Conservation (phyloP, 1,284 basidiomycete genomes). For the Rhodofomes roseus region DNA sequence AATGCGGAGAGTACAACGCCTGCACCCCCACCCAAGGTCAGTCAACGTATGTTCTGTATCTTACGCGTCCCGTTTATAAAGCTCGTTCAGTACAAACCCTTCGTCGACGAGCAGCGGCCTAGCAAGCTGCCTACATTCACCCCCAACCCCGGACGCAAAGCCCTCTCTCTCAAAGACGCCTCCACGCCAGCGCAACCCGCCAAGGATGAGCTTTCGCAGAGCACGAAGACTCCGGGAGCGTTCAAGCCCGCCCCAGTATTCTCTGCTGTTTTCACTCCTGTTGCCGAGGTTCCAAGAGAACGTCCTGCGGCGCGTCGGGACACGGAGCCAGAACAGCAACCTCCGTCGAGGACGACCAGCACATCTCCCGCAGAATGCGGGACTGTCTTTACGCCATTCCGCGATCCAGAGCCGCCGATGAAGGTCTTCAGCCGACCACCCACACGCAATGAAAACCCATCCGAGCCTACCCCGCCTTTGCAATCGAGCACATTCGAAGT, state of each 20-base stretch:
- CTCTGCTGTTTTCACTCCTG: conserved; percentile 61
- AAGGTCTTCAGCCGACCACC: conserved; percentile 71
- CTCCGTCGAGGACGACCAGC: conserved; percentile 33
- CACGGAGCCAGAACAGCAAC: conserved; percentile 43
- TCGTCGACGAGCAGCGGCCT: conserved; percentile 24
- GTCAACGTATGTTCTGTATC: neutral
- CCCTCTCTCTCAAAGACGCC: conserved; percentile 34
- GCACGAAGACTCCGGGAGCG: conserved; percentile 14
- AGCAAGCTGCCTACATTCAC: conserved; percentile 23
- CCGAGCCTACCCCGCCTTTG: conserved; percentile 17
- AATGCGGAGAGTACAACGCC: conserved; percentile 45
- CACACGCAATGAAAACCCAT: conserved; percentile 36
- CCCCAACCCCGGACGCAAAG: conserved; percentile 32
- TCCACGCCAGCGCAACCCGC: conserved; percentile 15
- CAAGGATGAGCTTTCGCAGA: conserved; percentile 29
- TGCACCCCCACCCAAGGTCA: conserved; percentile 39
- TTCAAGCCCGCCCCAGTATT: conserved; percentile 33
- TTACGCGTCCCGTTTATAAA: neutral
- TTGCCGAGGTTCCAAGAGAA: conserved; percentile 39
- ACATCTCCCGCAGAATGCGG: conserved; percentile 2
- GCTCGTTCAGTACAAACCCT: conserved; percentile 18
- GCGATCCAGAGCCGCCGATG: conserved; percentile 53
- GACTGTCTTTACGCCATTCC: conserved; percentile 38
- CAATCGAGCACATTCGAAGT: conserved; percentile 37
- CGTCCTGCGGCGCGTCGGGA: conserved; percentile 28